Evolutionary conservation across 75 land plant species (phyloP), one percentile per base, ranked within the genome.

Genomic region (Selaginella tamariscina): DNA sequence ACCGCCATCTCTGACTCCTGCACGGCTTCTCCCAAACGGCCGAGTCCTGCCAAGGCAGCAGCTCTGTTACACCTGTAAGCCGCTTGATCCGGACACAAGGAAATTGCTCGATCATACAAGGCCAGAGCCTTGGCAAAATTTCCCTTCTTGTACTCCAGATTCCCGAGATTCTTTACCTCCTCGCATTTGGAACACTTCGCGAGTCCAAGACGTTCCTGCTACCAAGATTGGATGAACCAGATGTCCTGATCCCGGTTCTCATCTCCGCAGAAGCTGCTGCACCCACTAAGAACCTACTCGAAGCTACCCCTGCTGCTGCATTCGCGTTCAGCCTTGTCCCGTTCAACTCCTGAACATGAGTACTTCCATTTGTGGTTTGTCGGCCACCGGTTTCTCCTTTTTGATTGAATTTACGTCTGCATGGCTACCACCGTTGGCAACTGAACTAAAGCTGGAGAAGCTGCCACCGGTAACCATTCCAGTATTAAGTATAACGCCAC

Each of bases 21-120:
- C 24, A 59, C 26, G 9, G 62, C 62, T 59, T 59, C 62, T 8
- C 24, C 62, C 8, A 59, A 2, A 59, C 26, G 62, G 8, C n/a
- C n/a, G 27, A 59, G 26, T 8, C 62, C 26, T 2, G 62, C 62
- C 26, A 59, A 59, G 8, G 62, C 62, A 9, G 62, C 62, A 9
- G 62, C 62, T 59, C 62, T 8, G 26, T 59, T 59, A 23, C 62
- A 59, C 21, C 62, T 59, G 26, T 59, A 59, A n/a, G 62, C 62
- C 5, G 62, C 24, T n/a, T 59, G 62, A 5, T 59, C 24, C 8
- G 62, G 62, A 27, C 24, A 59, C 26, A 59, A 59, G 26, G 62
- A 59, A 27, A 59, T 59, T 2, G 62, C 62, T 21, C 26, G 62
- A 23, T 59, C 62, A 59, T 59, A 59, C n/a, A 59, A n/a, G 8